phyloP scores from a whole-genome alignment of 2,329 filamentous ascomycete species.

The Sarocladium oryzae region DNA sequence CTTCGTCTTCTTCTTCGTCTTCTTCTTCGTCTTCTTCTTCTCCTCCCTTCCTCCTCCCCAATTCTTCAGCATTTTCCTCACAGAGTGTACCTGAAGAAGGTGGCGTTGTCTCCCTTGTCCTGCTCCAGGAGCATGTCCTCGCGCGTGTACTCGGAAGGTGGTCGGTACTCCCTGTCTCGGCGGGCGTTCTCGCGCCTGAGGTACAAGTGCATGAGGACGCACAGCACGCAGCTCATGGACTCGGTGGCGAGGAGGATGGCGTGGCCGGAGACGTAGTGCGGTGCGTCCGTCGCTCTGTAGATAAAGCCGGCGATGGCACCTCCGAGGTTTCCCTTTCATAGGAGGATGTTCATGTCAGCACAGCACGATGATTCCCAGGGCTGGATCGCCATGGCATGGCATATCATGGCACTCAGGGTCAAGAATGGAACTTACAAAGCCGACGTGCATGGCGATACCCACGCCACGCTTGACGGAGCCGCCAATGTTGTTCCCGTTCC shows the following conservation, averaged over 20 bases:
- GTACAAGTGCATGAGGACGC: slow-evolving; percentile 50
- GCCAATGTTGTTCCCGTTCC: slow-evolving; percentile 54
- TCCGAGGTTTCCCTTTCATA: slow-evolving; percentile 31
- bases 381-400: no score
- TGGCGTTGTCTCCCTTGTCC: slow-evolving; percentile 50
- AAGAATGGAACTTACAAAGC: slow-evolving; percentile 26
- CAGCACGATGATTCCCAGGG: no score
- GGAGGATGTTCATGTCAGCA: neutral
- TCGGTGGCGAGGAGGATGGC: slow-evolving; percentile 51
- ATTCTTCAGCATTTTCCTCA: neutral
- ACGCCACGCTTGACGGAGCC: slow-evolving; percentile 48
- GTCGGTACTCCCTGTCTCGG: slow-evolving; percentile 41
- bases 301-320: slow-evolving; percentile 28
- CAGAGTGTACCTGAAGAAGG: slow-evolving; percentile 45
- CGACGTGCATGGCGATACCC: slow-evolving; percentile 50
- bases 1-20: no score
- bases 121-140: slow-evolving; percentile 47
- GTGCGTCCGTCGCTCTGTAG: slow-evolving; percentile 34
- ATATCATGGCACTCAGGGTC: no score
- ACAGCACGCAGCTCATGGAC: slow-evolving; percentile 43
- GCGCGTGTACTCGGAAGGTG: slow-evolving; percentile 41
- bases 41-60: no score
- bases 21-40: no score
- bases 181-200: slow-evolving; percentile 49
- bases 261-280: slow-evolving; percentile 53